These are phyloP conservation scores for Coemansia reversa DNA, from an alignment of 192 early-diverging fungal species.

Conservation along the genomic window DNA sequence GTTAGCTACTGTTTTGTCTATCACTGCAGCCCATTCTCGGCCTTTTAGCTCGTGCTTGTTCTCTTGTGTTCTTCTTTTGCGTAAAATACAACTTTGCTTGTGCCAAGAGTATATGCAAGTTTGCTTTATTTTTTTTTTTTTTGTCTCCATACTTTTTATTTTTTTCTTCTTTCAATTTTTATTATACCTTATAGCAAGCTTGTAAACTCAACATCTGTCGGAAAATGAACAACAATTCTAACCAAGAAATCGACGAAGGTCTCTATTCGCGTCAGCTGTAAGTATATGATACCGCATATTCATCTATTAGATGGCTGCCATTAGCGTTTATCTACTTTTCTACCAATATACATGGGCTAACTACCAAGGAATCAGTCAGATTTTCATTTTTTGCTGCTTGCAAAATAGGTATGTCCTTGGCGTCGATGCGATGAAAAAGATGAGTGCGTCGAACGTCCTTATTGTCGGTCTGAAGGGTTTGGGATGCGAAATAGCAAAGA, in stretches of 20 bases:
- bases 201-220: conserved; percentile 1
- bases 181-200: conserved; percentile 17
- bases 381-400: conserved; percentile 9
- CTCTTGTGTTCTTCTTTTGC: too few species aligned
- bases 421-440: conserved; percentile 97
- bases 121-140: neutral
- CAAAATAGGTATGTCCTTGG: conserved; percentile 81
- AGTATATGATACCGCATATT: conserved; percentile 28
- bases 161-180: conserved; percentile 8
- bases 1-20: too few species aligned
- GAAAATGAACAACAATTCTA: conserved; percentile 19
- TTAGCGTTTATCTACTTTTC: conserved; percentile 1
- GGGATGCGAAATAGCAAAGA: conserved; percentile 99
- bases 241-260: conserved; percentile 82
- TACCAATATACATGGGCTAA: conserved; percentile 3
- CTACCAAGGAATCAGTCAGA: neutral
- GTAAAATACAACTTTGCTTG: too few species aligned
- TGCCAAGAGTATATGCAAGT: too few species aligned
- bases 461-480: conserved; percentile 95
- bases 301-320: neutral
- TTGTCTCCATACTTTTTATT: neutral
- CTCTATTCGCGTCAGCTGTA: conserved; percentile 99
- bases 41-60: too few species aligned
- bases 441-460: conserved; percentile 94
- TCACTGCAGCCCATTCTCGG: too few species aligned